A percentile compares a stretch with the other conserved stretches of the same genome.
These are phyloP conservation scores for Lobosporangium transversale DNA, from an alignment of 192 early-diverging fungal genomes.

Conservation along the genomic window DNA sequence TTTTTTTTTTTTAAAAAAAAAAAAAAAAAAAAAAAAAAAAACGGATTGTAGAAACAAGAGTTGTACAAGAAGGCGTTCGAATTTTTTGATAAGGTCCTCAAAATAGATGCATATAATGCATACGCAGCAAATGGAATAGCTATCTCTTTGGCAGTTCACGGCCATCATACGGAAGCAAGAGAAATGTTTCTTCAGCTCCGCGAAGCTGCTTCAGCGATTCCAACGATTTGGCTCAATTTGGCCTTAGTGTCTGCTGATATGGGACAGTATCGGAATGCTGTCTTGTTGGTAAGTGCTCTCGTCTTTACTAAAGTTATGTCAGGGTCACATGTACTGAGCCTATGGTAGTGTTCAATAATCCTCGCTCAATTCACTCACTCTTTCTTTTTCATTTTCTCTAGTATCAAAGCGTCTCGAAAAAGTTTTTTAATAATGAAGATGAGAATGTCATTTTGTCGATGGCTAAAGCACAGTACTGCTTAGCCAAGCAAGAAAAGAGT, in stretches of 20 bases:
- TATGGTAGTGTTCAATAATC: too few species aligned
- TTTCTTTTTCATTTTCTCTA: conserved; percentile 27
- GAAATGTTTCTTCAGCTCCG: conserved; percentile 58
- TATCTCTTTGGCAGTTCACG: conserved; percentile 76
- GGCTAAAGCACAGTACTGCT: conserved; percentile 66
- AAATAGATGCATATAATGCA: conserved; percentile 72
- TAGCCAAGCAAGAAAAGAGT: conserved; percentile 72
- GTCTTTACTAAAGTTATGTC: neutral
- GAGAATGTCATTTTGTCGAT: conserved; percentile 63
- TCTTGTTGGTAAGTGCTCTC: conserved; percentile 65
- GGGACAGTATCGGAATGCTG: conserved; percentile 79
- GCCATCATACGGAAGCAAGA: conserved; percentile 36
- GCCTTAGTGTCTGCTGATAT: conserved; percentile 81
- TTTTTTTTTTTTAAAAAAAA: too few species aligned
- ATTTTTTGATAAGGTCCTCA: conserved; percentile 82
- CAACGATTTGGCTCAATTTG: conserved; percentile 74
- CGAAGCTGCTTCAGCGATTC: conserved; percentile 54
- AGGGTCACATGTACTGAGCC: neutral
- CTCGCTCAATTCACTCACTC: too few species aligned
- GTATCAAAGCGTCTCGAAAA: conserved; percentile 73
- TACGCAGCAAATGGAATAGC: conserved; percentile 89
- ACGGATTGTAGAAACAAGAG: conserved; percentile 56
- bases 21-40: too few species aligned
- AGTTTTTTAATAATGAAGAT: conserved; percentile 61
- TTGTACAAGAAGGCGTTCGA: conserved; percentile 78